phyloP scores from a whole-genome alignment of 106 monocot genomes.

The Vanilla planifolia region DNA sequence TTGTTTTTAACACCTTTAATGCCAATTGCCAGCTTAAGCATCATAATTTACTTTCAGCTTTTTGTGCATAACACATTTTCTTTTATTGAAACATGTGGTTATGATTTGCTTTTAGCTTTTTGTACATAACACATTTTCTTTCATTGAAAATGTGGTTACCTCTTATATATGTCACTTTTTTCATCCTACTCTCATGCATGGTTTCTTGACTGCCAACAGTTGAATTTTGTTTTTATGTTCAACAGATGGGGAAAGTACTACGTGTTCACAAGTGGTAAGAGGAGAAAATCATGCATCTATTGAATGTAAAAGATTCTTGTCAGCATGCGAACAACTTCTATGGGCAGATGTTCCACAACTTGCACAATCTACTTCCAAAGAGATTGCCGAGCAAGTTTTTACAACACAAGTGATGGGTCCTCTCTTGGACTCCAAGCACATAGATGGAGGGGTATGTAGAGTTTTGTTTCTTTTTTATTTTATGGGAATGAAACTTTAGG shows the following conservation, averaged over 20 bases:
- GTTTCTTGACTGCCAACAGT: neutral
- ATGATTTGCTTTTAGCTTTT: neutral
- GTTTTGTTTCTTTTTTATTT: no score
- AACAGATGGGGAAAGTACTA: neutral
- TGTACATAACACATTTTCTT: neutral
- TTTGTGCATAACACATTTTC: neutral
- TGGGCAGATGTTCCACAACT: constrained; percentile 53
- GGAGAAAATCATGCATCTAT: neutral
- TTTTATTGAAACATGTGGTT: neutral
- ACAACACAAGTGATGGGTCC: constrained; percentile 43
- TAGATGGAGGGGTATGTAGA: constrained; percentile 84
- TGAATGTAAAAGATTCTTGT: constrained; percentile 16
- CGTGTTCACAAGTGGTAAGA: neutral
- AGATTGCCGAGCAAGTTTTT: constrained; percentile 36
- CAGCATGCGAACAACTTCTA: constrained; percentile 40
- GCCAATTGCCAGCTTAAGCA: neutral
- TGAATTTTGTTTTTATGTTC: neutral
- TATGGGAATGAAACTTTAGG: no score
- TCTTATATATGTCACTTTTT: no score
- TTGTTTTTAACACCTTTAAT: no score
- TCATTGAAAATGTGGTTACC: neutral
- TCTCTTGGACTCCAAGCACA: constrained; percentile 41
- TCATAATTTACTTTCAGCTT: neutral
- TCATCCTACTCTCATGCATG: neutral
- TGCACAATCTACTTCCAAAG: constrained; percentile 36